These are phyloP conservation scores for Magnaporthiopsis incrustans DNA, from an alignment of 2,329 filamentous ascomycete species.

Conservation along the genomic window DNA sequence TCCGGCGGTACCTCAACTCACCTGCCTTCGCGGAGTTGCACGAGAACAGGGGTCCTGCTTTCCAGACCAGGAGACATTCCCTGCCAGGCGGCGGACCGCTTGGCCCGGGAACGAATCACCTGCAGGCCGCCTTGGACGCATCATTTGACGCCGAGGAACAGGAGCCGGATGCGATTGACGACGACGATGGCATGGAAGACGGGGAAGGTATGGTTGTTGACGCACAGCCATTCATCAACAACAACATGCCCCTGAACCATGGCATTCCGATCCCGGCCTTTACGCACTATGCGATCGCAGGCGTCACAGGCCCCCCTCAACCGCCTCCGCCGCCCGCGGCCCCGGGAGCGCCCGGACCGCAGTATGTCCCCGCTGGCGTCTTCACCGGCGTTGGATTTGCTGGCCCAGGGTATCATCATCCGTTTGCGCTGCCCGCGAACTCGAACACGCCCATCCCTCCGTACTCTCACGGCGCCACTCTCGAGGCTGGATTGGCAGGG, in stretches of 20 bases:
- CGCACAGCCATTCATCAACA: constrained; percentile 11
- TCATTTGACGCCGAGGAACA: constrained; percentile 27
- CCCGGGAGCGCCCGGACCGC: not conserved
- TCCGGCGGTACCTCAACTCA: constrained; percentile 70
- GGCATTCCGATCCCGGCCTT: not conserved
- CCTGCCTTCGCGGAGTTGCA: constrained; percentile 38
- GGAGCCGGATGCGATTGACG: constrained; percentile 30
- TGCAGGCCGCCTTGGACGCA: constrained; percentile 18
- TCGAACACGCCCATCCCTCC: not conserved
- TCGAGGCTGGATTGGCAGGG: constrained; percentile 5
- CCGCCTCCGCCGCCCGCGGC: constrained; percentile 4
- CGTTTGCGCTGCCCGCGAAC: not conserved
- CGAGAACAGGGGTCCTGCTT: constrained; percentile 18
- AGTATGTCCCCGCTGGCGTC: not conserved
- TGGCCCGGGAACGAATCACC: constrained; percentile 8
- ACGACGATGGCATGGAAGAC: constrained; percentile 37
- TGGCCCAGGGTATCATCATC: not conserved
- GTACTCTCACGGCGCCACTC: not conserved
- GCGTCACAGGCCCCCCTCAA: not conserved
- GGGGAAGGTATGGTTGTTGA: constrained; percentile 30
- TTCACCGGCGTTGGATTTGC: not conserved
- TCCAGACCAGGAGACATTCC: constrained; percentile 12
- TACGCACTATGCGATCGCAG: not conserved
- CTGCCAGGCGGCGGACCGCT: constrained; percentile 13
- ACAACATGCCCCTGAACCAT: not conserved